Base-by-base conservation (phyloP, 2,329 filamentous ascomycete species). In the Penicillium sp. region DNA sequence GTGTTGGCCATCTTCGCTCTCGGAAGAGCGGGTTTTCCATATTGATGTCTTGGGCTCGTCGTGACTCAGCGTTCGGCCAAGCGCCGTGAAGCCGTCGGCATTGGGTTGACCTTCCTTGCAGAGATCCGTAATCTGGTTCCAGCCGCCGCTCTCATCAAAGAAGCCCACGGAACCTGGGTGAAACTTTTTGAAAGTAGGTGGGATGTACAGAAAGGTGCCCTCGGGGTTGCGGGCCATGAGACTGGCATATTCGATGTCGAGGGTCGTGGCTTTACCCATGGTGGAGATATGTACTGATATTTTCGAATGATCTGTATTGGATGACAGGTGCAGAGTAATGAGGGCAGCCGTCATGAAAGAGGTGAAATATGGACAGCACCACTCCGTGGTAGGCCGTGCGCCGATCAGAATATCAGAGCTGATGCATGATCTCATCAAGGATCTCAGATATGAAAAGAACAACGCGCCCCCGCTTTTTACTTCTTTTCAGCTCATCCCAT, bases 101-200 rank as follows among this genome's bases (percentile, higher is more conserved):
- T 14, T 10, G n/a, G 27, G 4, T 19, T 13, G 3, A 7, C 27
- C 29, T 30, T 16, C 9, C 26, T 44, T 18, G 8, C 27, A 46
- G 11, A 46, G 10, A 13, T 46, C 43, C 10, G 30, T 34, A 30
- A 46, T 36, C 2, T 19, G 10, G 16, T 26, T 46, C 43, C 30
- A 46, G 18, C 16, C 29, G 8, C 27, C 30, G 16, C n/a, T 13
- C 32, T 19, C 5, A 18, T 46, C 30, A 18, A 46, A 46, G 14
- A 23, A 46, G 10, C 43, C 43, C 8, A 46, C 23, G 9, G 30
- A 34, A 97, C 97, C 82, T 92, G 94, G 75, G 81, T 97, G 57
- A 6, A 34, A 14, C 11, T 34, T 34, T 13, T 34, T 34, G 6
- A 34, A 34, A 10, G 32, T 34, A 14, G 32, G 32, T 14, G 32